phyloP scores from a whole-genome alignment of 257 asterid species.

The Craterostigma plantagineum region DNA sequence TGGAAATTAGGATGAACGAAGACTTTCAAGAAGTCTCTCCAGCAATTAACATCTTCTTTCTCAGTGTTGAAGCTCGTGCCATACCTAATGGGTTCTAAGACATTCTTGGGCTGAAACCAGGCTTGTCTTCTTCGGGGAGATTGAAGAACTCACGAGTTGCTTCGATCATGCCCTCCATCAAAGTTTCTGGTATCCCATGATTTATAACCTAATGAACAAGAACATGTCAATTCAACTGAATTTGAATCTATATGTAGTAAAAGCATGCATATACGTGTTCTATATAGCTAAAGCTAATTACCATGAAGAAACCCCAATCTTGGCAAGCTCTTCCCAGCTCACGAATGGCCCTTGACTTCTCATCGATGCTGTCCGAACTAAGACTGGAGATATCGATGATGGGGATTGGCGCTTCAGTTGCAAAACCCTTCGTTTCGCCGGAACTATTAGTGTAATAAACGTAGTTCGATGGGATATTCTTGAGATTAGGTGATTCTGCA shows the following conservation, averaged over 20 bases:
- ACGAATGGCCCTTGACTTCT: slow-evolving; percentile 22
- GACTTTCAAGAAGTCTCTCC: slow-evolving; percentile 76
- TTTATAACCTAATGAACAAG: slow-evolving; percentile 28
- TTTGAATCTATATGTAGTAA: not conserved
- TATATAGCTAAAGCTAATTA: too few relatives aligned
- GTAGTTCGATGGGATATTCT: slow-evolving; percentile 28
- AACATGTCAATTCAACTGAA: not conserved
- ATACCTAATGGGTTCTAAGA: too few relatives aligned
- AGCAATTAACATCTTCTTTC: slow-evolving; percentile 22
- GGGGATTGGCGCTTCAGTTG: slow-evolving; percentile 25
- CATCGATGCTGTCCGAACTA: slow-evolving; percentile 15
- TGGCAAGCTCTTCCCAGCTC: slow-evolving; percentile 29
- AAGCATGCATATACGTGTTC: too few relatives aligned
- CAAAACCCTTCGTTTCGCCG: slow-evolving; percentile 10
- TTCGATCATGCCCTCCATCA: slow-evolving; percentile 23
- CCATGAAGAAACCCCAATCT: slow-evolving; percentile 59
- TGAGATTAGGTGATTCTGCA: slow-evolving; percentile 20
- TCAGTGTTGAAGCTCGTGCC: slow-evolving; percentile 68
- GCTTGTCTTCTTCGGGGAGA: slow-evolving; percentile 51
- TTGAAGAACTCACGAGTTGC: slow-evolving; percentile 34
- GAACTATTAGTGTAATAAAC: slow-evolving; percentile 17
- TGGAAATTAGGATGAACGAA: slow-evolving; percentile 50
- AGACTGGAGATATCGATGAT: slow-evolving; percentile 28
- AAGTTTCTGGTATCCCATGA: slow-evolving; percentile 47
- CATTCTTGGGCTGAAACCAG: too few relatives aligned